A percentile compares a stretch with the other conserved stretches of the same genome.
Conservation (phyloP, 1,139 yeast genomes). For the Geotrichum fermentans region DNA sequence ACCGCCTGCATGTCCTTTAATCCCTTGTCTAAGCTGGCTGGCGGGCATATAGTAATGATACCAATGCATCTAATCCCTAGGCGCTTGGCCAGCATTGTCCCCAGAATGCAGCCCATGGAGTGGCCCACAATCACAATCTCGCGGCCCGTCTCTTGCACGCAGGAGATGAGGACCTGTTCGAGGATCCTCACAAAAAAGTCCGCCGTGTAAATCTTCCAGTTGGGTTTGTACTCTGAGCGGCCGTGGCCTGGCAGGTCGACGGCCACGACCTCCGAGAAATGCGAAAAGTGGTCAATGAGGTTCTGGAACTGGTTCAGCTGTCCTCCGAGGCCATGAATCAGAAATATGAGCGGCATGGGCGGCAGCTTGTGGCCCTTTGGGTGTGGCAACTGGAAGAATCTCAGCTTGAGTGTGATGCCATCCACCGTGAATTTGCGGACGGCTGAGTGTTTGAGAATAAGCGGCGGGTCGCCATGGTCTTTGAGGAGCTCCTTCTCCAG, state of each 20-base stretch:
- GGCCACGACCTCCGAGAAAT: slow-evolving; percentile 59
- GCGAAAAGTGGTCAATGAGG: slow-evolving; percentile 58
- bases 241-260: slow-evolving; percentile 79
- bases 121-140: slow-evolving; percentile 63
- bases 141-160: slow-evolving; percentile 29
- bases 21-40: slow-evolving; percentile 45
- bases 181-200: slow-evolving; percentile 48
- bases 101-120: slow-evolving; percentile 67
- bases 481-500: slow-evolving; percentile 27
- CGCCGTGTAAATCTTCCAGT: slow-evolving; percentile 44
- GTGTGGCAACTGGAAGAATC: slow-evolving; percentile 34
- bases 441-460: slow-evolving; percentile 21
- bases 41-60: slow-evolving; percentile 46
- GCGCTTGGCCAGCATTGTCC: slow-evolving; percentile 46
- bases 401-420: slow-evolving; percentile 23
- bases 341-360: slow-evolving; percentile 52
- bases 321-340: slow-evolving; percentile 75
- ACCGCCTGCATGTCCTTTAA: slow-evolving; percentile 28
- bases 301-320: slow-evolving; percentile 70
- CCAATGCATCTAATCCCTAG: slow-evolving; percentile 39
- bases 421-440: slow-evolving; percentile 12
- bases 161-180: slow-evolving; percentile 27
- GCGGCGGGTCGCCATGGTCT: slow-evolving; percentile 24
- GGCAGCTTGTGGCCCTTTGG: slow-evolving; percentile 34
- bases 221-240: slow-evolving; percentile 35